Base-by-base conservation (phyloP, 2,329 filamentous ascomycete species). In the Talaromyces albobiverticillius region DNA sequence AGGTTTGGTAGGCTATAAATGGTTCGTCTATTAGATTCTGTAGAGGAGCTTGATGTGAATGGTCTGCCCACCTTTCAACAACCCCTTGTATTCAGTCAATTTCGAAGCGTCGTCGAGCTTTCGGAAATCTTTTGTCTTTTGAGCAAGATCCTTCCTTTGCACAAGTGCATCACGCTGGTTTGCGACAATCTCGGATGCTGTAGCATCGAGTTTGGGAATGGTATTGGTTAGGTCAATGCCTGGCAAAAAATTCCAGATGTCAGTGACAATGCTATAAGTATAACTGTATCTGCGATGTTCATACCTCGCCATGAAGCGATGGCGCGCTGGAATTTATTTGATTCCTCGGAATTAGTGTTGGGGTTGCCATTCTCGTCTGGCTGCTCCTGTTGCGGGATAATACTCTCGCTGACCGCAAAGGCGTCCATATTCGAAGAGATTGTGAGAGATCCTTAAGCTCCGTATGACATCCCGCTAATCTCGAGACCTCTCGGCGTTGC, bases 51-150 rank as follows among this genome's bases (percentile, higher is more conserved):
- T 36, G 20, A 45, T 22, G 51, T 36, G 22, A 58, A 65, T 45
- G 23, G 22, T 18, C 46, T 45, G 63, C 59, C 20, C 69, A 91
- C 90, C 86, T 79, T 96, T 96, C 56, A 99, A 75, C 48, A 99
- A 76, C 36, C 84, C 84, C 74, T 97, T 99, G 76, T 95, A 85
- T 71, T 99, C 94, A 4, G 80, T 79, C 51, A 99, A 76, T 72
- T 97, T 99, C 54, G 83, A 84, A 10, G 87, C 77, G 77, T 99
- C 91, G 63, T 97, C 93, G 10, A 95, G 81, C 71, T 96, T 97
- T 57, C 92, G 82, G 64, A 97, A 99, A 65, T 97, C 93, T 67
- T 99, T 99, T 1, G 94, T 99, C 79, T 96, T 97, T 68, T 96
- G 92, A n/a, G 95, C 94, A 18, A 99, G 79, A 57, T 99, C 95